These are phyloP conservation scores for Podaxis rugospora DNA, from an alignment of 768 basidiomycete species.

Conservation along the genomic window DNA sequence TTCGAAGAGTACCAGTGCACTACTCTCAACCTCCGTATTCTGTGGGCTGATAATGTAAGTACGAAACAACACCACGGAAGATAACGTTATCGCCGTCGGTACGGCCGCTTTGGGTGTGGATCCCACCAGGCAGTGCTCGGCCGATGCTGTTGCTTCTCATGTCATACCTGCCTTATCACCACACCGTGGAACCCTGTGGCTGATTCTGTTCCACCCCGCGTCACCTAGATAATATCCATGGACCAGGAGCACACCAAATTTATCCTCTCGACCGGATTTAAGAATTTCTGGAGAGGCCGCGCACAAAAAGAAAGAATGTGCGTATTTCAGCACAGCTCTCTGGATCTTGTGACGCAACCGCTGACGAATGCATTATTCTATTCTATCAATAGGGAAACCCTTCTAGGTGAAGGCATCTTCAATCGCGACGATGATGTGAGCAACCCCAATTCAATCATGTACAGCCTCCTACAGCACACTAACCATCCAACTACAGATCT, in stretches of 20 bases:
- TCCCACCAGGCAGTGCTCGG: neutral
- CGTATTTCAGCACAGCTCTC: slow-evolving; percentile 18
- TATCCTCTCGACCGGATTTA: slow-evolving; percentile 61
- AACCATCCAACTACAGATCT: slow-evolving; percentile 31
- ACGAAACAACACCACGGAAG: neutral
- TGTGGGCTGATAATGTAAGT: slow-evolving; percentile 68
- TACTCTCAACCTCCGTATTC: slow-evolving; percentile 62
- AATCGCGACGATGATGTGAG: slow-evolving; percentile 69
- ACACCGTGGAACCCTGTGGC: slow-evolving; percentile 1
- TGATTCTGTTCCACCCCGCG: slow-evolving; percentile 11
- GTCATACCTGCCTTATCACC: slow-evolving; percentile 6
- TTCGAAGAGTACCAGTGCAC: slow-evolving; percentile 70
- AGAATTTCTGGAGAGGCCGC: slow-evolving; percentile 62
- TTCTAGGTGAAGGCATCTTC: slow-evolving; percentile 75
- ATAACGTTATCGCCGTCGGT: neutral
- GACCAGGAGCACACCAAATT: slow-evolving; percentile 67
- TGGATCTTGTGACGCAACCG: neutral
- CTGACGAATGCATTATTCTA: neutral
- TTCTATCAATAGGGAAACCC: slow-evolving; percentile 38
- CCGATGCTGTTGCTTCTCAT: neutral
- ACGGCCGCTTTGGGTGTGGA: slow-evolving; percentile 3
- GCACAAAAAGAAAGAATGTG: slow-evolving; percentile 65
- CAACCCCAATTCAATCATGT: neutral
- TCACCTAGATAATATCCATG: slow-evolving; percentile 63
- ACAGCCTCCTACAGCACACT: slow-evolving; percentile 1